Conservation (phyloP, 2,329 filamentous ascomycete species). For the Sporothrix euskadiensis region DNA sequence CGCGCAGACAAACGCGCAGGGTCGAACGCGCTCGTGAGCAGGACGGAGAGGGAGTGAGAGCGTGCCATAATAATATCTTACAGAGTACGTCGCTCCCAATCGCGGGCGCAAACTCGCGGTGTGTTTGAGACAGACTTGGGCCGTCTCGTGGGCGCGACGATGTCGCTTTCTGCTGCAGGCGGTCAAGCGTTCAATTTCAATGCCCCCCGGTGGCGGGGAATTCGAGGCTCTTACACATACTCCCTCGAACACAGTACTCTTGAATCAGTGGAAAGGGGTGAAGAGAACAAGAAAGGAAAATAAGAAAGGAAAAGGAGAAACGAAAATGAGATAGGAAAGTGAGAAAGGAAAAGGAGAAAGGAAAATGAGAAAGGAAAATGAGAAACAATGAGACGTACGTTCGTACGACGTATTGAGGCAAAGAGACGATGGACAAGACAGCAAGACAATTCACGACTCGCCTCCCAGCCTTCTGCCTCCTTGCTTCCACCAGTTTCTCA, state of each 20-base stretch:
- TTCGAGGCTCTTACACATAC: too few species aligned
- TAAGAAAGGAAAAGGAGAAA: background rate
- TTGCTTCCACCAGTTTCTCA: slow-evolving; percentile 8
- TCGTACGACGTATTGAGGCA: too few species aligned
- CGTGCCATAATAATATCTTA: background rate
- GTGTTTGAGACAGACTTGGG: slow-evolving; percentile 21
- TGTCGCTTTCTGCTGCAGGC: slow-evolving; percentile 25
- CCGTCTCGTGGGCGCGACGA: background rate
- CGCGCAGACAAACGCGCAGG: slow-evolving; percentile 8
- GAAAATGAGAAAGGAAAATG: background rate
- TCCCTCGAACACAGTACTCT: too few species aligned
- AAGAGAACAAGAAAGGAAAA: background rate
- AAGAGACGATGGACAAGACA: background rate
- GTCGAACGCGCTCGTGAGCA: slow-evolving; percentile 7
- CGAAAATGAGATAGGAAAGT: background rate
- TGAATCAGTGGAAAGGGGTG: background rate
- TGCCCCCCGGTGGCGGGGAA: slow-evolving; percentile 13
- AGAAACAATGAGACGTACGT: background rate
- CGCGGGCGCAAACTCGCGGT: slow-evolving; percentile 15
- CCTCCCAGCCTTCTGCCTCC: slow-evolving; percentile 20
- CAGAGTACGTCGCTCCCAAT: background rate
- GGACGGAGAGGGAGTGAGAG: background rate
- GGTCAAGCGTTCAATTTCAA: background rate
- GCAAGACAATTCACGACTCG: slow-evolving; percentile 7
- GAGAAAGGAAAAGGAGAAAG: background rate